Conservation (phyloP, 768 basidiomycete species). For the Hericium alpestre region DNA sequence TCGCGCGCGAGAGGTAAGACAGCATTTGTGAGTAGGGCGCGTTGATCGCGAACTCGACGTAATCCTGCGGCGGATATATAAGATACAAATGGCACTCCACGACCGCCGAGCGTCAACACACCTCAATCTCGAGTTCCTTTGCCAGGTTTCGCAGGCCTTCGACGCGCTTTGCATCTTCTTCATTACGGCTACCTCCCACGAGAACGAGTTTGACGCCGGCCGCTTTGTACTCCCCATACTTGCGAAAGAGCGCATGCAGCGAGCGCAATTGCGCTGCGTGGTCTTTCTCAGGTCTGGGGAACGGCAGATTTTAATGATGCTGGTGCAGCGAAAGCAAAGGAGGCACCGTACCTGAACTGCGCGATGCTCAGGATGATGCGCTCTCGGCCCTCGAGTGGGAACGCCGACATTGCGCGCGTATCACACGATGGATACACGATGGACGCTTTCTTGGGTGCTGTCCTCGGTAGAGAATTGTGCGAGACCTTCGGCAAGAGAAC, state of each 20-base stretch:
- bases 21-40: constrained; percentile 67
- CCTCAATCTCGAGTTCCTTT: constrained; percentile 52
- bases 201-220: constrained; percentile 51
- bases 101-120: constrained; percentile 21
- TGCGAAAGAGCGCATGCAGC: constrained; percentile 46
- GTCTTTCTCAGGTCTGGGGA: constrained; percentile 82
- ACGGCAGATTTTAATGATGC: background rate
- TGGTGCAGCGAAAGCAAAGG: background rate
- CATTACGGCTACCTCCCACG: constrained; percentile 80
- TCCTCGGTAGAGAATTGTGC: background rate
- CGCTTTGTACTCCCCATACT: constrained; percentile 46
- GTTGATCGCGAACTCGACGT: constrained; percentile 75
- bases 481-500: background rate
- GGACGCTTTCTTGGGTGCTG: constrained; percentile 18
- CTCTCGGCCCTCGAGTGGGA: constrained; percentile 42
- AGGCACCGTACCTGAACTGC: constrained; percentile 70
- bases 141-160: constrained; percentile 48
- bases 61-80: constrained; percentile 31
- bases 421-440: constrained; percentile 93
- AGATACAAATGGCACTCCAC: constrained; percentile 1
- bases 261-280: constrained; percentile 71
- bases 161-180: constrained; percentile 62
- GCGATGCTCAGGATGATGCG: constrained; percentile 76
- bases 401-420: constrained; percentile 56
- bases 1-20: constrained; percentile 59